These are phyloP conservation scores for Aquilaria malaccensis DNA, from an alignment of 345 rosid species.

Conservation along the genomic window DNA sequence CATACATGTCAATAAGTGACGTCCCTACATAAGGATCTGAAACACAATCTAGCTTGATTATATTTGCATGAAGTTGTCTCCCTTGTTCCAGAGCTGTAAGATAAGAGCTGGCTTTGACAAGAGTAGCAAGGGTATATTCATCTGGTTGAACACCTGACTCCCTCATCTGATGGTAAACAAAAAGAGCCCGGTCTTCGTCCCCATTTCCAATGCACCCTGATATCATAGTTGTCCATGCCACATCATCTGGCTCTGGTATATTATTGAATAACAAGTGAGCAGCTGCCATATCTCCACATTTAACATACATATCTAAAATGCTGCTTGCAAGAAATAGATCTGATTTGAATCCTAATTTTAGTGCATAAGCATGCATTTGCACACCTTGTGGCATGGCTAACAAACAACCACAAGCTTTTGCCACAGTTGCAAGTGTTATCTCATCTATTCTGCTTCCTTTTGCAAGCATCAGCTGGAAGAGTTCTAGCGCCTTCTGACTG, in stretches of 20 bases:
- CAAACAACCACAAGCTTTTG: conserved; percentile 46
- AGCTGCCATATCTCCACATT: conserved; percentile 47
- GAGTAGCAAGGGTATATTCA: conserved; percentile 54
- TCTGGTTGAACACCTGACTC: conserved; percentile 43
- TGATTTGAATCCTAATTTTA: conserved; percentile 34
- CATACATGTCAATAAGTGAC: conserved; percentile 65
- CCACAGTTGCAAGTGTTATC: conserved; percentile 38
- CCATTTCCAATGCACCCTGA: conserved; percentile 63
- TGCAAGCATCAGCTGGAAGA: conserved; percentile 35
- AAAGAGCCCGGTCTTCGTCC: conserved; percentile 42
- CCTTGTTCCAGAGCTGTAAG: conserved; percentile 58
- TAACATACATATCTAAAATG: conserved; percentile 55
- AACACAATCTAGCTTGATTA: conserved; percentile 39
- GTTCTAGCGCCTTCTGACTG: conserved; percentile 34
- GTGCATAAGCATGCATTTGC: conserved; percentile 44
- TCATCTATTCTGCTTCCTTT: conserved; percentile 37
- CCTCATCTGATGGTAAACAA: conserved; percentile 51
- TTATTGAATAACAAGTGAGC: conserved; percentile 36
- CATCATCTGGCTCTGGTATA: conserved; percentile 42
- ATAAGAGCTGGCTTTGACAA: conserved; percentile 54
- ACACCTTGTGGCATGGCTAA: conserved; percentile 31
- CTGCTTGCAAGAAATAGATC: conserved; percentile 49
- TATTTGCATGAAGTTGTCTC: conserved; percentile 54
- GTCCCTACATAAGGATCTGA: conserved; percentile 43
- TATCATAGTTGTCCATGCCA: conserved; percentile 72